Evolutionary conservation across 495 filamentous ascomycete species (phyloP).

Genomic region (Delitschia confertaspora): DNA sequence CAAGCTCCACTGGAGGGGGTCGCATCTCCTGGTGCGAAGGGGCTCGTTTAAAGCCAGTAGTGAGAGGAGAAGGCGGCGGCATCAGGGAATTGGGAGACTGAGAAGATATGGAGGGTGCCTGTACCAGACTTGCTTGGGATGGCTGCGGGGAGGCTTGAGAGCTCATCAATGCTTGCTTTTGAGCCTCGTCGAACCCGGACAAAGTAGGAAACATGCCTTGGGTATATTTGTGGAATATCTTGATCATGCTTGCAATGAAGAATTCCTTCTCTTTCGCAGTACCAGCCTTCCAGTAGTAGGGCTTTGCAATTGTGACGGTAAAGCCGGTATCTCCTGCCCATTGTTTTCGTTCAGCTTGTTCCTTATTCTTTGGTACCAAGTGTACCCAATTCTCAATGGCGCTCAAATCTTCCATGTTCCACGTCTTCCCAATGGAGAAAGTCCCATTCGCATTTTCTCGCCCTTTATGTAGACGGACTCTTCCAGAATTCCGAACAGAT

Average conservation of each 20-base stretch:
- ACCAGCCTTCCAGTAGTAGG: slow-evolving; percentile 93
- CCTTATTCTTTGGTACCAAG: slow-evolving; percentile 41
- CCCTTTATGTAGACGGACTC: slow-evolving; percentile 92
- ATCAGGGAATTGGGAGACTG: slow-evolving; percentile 9
- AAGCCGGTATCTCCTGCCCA: slow-evolving; percentile 79
- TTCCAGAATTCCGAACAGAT: slow-evolving; percentile 80
- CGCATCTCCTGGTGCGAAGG: slow-evolving; percentile 1
- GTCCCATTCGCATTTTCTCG: slow-evolving; percentile 87
- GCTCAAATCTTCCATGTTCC: slow-evolving; percentile 81
- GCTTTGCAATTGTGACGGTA: slow-evolving; percentile 79
- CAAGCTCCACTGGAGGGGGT: background rate
- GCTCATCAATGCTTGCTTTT: slow-evolving; percentile 58
- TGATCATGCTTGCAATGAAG: slow-evolving; percentile 88
- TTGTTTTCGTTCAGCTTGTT: slow-evolving; percentile 59
- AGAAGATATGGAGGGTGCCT: background rate
- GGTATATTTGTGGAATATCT: slow-evolving; percentile 94
- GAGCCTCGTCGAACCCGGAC: slow-evolving; percentile 69
- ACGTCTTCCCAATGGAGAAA: slow-evolving; percentile 97
- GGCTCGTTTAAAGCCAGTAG: slow-evolving; percentile 9
- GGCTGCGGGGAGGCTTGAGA: slow-evolving; percentile 22
- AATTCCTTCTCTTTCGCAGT: slow-evolving; percentile 94
- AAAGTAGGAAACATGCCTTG: slow-evolving; percentile 72
- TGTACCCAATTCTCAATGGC: slow-evolving; percentile 69
- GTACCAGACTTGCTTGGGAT: background rate
- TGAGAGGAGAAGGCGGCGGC: slow-evolving; percentile 8